These are phyloP conservation scores for Heritiera fomes DNA, from an alignment of 345 rosid genomes.

Conservation along the genomic window DNA sequence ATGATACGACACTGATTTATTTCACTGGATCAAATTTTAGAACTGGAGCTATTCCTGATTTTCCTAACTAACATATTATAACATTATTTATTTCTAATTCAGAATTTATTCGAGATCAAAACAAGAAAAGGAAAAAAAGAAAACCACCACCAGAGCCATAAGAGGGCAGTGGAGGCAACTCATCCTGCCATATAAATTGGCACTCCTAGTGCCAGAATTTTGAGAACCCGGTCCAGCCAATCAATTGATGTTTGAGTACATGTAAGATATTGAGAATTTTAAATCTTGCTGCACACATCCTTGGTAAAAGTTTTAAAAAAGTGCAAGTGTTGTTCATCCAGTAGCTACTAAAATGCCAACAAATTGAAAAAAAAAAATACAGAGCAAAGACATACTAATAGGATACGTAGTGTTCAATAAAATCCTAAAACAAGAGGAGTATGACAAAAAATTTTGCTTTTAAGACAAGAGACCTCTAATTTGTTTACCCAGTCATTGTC, in stretches of 20 bases:
- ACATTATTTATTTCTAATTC: background rate
- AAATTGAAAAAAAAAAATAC: background rate
- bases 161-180: background rate
- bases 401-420: background rate
- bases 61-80: background rate
- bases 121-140: conserved; percentile 5
- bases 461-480: background rate
- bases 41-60: background rate
- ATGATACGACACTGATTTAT: background rate
- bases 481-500: background rate
- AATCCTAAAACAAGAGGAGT: background rate
- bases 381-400: background rate
- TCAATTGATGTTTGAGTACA: background rate
- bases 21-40: background rate
- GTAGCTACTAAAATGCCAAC: background rate
- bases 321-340: background rate
- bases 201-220: background rate
- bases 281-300: background rate
- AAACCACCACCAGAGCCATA: background rate
- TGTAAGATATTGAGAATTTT: background rate
- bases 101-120: background rate
- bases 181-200: background rate
- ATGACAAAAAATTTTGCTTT: background rate
- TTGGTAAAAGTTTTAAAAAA: background rate
- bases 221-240: background rate